A percentile compares a stretch with the other conserved stretches of the same genome.
Evolutionary conservation across 805 yeast species (phyloP).

Genomic region (Myxozyma nipponensis): DNA sequence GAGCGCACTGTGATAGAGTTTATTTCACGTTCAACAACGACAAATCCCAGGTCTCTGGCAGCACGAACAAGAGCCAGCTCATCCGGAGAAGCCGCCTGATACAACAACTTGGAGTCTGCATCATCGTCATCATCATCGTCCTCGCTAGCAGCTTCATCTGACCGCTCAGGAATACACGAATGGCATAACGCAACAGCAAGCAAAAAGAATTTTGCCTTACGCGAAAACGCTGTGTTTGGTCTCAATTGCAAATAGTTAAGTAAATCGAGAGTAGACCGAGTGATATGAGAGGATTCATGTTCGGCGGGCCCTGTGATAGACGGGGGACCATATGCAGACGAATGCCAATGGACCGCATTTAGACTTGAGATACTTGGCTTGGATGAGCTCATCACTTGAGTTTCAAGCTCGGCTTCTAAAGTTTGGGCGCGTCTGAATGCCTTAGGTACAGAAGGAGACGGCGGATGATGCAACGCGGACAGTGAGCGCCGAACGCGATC

Average conservation of each 20-base stretch:
- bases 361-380: conserved; percentile 5
- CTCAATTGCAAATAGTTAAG: conserved; percentile 64
- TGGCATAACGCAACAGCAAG: conserved; percentile 84
- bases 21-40: conserved; percentile 67
- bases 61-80: conserved; percentile 91
- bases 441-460: conserved; percentile 6
- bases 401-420: conserved; percentile 10
- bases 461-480: neutral
- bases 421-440: conserved; percentile 18
- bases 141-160: conserved; percentile 10
- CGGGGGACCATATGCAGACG: conserved; percentile 17
- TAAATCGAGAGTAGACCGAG: conserved; percentile 56
- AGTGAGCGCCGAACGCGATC: neutral
- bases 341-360: conserved; percentile 15
- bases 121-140: conserved; percentile 29
- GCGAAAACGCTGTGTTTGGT: conserved; percentile 67
- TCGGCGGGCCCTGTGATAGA: neutral
- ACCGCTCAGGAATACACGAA: conserved; percentile 70
- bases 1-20: conserved; percentile 62
- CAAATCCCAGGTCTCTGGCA: conserved; percentile 90
- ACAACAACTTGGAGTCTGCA: conserved; percentile 51
- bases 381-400: neutral
- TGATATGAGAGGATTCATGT: neutral
- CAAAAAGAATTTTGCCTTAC: conserved; percentile 72
- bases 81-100: conserved; percentile 95